Percentiles rank a stretch among this genome's conserved stretches.
Conservation (phyloP, 2,329 filamentous ascomycete species). For the Scedosporium dehoogii region DNA sequence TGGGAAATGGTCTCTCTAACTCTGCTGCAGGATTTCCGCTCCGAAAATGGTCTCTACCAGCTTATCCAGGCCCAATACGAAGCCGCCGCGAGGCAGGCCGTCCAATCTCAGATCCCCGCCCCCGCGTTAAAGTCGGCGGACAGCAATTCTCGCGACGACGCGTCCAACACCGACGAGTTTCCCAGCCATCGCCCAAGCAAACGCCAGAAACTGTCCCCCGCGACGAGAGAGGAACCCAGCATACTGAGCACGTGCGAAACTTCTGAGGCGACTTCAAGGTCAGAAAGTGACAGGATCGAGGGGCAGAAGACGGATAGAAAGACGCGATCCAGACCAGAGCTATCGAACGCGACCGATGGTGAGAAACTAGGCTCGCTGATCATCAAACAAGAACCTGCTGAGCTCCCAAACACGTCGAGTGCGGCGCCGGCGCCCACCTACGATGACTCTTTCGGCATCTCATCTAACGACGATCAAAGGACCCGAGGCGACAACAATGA, state of each 20-base stretch:
- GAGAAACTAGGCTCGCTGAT: conserved; percentile 8
- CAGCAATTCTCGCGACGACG: conserved; percentile 5
- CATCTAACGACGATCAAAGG: neutral
- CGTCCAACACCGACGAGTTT: neutral
- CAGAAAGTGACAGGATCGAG: conserved; percentile 4
- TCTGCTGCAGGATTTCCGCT: conserved; percentile 54
- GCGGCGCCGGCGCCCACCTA: too few species aligned
- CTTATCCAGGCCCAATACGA: conserved; percentile 61
- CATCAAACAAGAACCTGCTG: neutral
- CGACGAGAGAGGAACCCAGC: neutral
- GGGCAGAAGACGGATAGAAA: neutral
- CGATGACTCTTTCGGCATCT: too few species aligned
- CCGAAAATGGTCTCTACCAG: conserved; percentile 62
- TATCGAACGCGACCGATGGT: neutral
- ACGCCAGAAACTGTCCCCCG: conserved; percentile 7
- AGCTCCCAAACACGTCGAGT: neutral
- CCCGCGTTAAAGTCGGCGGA: neutral
- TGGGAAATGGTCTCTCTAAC: neutral
- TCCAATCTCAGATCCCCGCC: neutral
- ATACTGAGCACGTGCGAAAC: neutral
- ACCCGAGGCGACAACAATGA: neutral
- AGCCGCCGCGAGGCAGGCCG: conserved; percentile 27
- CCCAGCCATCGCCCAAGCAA: conserved; percentile 7
- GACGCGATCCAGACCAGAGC: neutral
- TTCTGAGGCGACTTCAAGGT: neutral